Base-by-base conservation (phyloP, 148 eudicot species). In the Amaranthus cruentus region DNA sequence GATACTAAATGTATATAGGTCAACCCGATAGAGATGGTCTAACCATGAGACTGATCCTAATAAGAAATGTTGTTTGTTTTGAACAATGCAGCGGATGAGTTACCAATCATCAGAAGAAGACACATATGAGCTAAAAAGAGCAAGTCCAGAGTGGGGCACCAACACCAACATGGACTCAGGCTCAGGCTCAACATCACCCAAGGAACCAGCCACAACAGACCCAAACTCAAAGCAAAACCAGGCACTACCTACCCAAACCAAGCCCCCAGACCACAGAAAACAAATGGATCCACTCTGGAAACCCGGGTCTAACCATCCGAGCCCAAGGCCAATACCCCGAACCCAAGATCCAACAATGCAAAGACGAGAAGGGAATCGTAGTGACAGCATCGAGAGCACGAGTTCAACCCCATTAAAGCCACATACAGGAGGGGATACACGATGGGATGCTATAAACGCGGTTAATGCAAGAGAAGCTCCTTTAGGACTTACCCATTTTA, bases 381-480 rank as follows among this genome's bases (percentile, higher is more conserved):
- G 92, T 71, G 81, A 92, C 76, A 90, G 97, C 81, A 62, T 84
- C 58, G 97, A 92, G 71, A 89, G 90, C 74, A 78, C 84, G 4
- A 79, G 77, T 75, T 8, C 47, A 49, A 81, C 84, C 44, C 85
- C 81, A n/a, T 72, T 71, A 38, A 88, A 80, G 80, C 97, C 97
- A 51, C 97, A 92, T 68, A 92, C 97, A 52, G 97, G 97, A 3
- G 91, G 93, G 3, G 90, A 92, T 78, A 74, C 81, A 11, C 66
- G 96, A 76, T 92, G 97, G 97, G 93, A 90, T 55, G 97, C 93
- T n/a, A 84, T 92, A 43, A 87, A 81, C 69, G 66, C 64, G n/a
- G 83, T 77, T 2, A 80, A 75, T 69, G 76, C 86, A 4, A 84
- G 58, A 72, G 91, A 88, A 2, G 68, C 85, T 9, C 93, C 92